A percentile compares a stretch with the other conserved stretches of the same genome.
phyloP scores from a whole-genome alignment of 2,329 filamentous ascomycete genomes.

The Clonostachys byssicola region DNA sequence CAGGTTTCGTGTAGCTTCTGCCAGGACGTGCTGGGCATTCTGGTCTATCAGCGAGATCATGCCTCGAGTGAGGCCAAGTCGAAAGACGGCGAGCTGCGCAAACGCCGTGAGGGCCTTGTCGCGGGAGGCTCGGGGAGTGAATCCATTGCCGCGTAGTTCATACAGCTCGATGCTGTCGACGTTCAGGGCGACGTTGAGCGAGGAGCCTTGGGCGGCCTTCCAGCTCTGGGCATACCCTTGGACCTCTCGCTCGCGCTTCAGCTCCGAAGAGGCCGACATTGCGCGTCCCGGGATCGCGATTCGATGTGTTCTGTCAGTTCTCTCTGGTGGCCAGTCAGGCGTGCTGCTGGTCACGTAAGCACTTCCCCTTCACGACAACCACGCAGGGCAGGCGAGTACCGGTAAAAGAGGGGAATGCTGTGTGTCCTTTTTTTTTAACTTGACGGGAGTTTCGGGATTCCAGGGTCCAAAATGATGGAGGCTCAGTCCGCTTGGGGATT shows the following conservation, averaged over 20 bases:
- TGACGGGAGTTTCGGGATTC: too few species aligned
- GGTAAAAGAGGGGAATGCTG: too few species aligned
- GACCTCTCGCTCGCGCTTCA: conserved; percentile 22
- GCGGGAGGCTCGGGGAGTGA: conserved; percentile 19
- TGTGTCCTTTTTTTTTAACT: too few species aligned
- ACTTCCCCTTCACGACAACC: too few species aligned
- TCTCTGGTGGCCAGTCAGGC: too few species aligned
- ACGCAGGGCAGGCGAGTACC: too few species aligned
- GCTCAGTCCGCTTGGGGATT: too few species aligned
- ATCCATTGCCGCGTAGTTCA: conserved; percentile 18
- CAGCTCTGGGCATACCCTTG: conserved; percentile 22
- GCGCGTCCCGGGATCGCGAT: too few species aligned
- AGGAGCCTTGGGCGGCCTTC: conserved; percentile 21
- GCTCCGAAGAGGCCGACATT: conserved; percentile 15
- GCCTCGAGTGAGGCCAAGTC: conserved; percentile 39
- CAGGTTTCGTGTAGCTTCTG: conserved; percentile 42
- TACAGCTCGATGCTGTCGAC: conserved; percentile 21
- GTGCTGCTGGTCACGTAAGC: too few species aligned
- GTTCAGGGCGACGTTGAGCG: conserved; percentile 20
- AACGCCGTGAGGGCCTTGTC: conserved; percentile 36
- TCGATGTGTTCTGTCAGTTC: too few species aligned
- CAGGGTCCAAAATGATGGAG: too few species aligned
- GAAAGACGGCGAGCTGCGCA: conserved; percentile 44
- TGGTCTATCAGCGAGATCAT: conserved; percentile 45
- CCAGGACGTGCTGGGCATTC: conserved; percentile 42